Evolutionary conservation across 23 red algal genomes (phyloP).

Genomic region (Gracilaria gracilis): DNA sequence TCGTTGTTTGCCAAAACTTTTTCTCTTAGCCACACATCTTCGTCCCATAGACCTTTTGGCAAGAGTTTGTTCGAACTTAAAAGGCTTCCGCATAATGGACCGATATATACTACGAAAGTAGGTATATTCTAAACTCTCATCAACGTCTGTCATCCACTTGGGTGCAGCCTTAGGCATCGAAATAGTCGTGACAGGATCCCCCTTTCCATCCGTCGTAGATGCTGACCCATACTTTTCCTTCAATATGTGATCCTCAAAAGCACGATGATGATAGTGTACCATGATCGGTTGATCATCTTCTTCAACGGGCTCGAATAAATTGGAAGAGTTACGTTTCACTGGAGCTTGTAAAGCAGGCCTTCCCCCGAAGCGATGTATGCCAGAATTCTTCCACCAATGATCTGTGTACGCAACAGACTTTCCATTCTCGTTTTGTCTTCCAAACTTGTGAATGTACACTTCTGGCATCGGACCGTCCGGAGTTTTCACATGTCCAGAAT

Average conservation of each 20-base stretch:
- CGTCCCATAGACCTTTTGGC: not conserved
- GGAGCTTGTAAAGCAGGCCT: not conserved
- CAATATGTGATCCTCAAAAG: not conserved
- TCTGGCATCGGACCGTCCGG: conserved; percentile 30
- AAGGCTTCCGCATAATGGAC: not conserved
- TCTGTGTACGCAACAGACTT: conserved; percentile 33
- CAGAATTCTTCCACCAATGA: conserved; percentile 34
- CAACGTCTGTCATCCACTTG: conserved; percentile 19
- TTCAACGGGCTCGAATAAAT: conserved; percentile 13
- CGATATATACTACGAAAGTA: conserved; percentile 21
- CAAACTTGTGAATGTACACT: conserved; percentile 26
- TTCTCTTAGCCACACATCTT: conserved; percentile 15
- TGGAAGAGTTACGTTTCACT: not conserved
- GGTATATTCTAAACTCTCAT: not conserved
- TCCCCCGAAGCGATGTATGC: conserved; percentile 1
- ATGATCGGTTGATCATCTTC: conserved; percentile 48
- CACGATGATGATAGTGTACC: conserved; percentile 32
- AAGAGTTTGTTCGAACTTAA: conserved; percentile 10
- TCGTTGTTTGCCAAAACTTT: not conserved
- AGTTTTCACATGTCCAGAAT: conserved; percentile 11
- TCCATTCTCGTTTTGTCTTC: not conserved
- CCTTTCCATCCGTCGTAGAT: conserved; percentile 16
- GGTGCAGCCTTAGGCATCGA: not conserved
- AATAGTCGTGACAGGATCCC: not conserved
- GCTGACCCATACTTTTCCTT: conserved; percentile 29